phyloP scores from a whole-genome alignment of 2,329 filamentous ascomycete species.

The Claviceps maximensis region DNA sequence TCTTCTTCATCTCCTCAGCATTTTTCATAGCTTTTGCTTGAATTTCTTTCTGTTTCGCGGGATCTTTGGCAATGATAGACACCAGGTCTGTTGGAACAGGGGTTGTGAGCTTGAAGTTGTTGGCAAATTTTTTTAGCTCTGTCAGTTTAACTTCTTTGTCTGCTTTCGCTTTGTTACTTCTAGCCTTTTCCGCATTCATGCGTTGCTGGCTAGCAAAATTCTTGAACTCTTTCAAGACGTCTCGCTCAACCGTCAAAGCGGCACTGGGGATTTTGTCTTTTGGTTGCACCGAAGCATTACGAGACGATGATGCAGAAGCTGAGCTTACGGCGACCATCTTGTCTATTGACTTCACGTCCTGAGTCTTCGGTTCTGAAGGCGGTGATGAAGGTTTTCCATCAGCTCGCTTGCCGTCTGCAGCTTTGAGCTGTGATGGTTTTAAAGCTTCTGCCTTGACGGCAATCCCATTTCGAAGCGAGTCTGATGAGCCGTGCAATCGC shows the following conservation, averaged over 20 bases:
- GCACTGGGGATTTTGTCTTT: constrained; percentile 26
- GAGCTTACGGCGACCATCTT: constrained; percentile 15
- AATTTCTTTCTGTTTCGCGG: constrained; percentile 85
- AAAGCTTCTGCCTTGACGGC: constrained; percentile 14
- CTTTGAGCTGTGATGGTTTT: constrained; percentile 18
- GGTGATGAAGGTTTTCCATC: constrained; percentile 15
- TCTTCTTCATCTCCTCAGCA: constrained; percentile 48
- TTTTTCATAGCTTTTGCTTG: constrained; percentile 75
- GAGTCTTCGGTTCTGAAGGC: constrained; percentile 18
- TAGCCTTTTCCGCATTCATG: constrained; percentile 40
- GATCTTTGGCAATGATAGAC: constrained; percentile 91
- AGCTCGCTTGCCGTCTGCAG: constrained; percentile 18
- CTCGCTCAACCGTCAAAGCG: constrained; percentile 46
- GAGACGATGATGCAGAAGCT: constrained; percentile 23
- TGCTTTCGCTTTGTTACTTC: constrained; percentile 44
- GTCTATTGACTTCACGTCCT: constrained; percentile 14
- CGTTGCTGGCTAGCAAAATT: constrained; percentile 46
- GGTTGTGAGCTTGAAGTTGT: constrained; percentile 86
- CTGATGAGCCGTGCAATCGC: constrained; percentile 13
- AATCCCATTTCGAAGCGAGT: constrained; percentile 18
- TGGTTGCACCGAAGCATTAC: constrained; percentile 27
- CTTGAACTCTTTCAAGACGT: constrained; percentile 51
- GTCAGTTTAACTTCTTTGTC: constrained; percentile 90
- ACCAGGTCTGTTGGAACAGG: constrained; percentile 86
- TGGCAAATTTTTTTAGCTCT: constrained; percentile 89